Evolutionary conservation across 1,139 yeast genomes (phyloP), one percentile per base, ranked within the genome.

Genomic region (Scheffersomyces parashehatae): DNA sequence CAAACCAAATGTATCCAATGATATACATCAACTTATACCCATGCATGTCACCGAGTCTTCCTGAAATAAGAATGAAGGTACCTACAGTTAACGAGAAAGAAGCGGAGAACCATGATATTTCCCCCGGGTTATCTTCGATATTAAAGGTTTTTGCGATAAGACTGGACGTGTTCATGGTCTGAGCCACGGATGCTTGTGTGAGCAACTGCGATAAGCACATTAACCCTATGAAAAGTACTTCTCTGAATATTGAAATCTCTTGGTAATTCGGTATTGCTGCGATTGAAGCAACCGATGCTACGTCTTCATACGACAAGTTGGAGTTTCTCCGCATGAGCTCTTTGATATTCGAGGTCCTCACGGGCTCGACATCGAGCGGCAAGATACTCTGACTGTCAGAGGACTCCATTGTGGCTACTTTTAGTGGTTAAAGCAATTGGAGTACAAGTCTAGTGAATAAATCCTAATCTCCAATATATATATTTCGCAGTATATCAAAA

Each of bases 31-130:
- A 56, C 51, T 81, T 81, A 53, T 81, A 81, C 3, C 88, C 89
- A 52, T 68, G 73, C 50, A 81, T 59, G 55, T 83, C 88, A n/a
- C 88, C 88, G 16, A 82, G 54, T 38, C 83, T 71, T 9, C 89
- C 89, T 1, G 83, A 75, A 3, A 78, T 64, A 29, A 83, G 60
- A 44, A 83, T 82, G 47, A 83, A 79, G 0, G 88, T 79, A 9
- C 88, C 88, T 11, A 77, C 81, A 0, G 86, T 77, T 38, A 82
- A 62, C 1, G 84, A 74, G 52, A 69, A 82, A 0, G 83, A 69
- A 0, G 86, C 84, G 4, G 82, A 65, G 56, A 78, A 79, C 88
- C 88, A 83, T 4, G 81, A 69, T 11, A 70, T 65, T 54, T 71
- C 73, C 5, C 83, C 83, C 1, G 68, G 58, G 3, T 55, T 54